Percentiles rank a stretch among this genome's conserved stretches.
These are phyloP conservation scores for Scleromitrula shiraiana DNA, from an alignment of 2,329 filamentous ascomycete genomes.

Conservation along the genomic window DNA sequence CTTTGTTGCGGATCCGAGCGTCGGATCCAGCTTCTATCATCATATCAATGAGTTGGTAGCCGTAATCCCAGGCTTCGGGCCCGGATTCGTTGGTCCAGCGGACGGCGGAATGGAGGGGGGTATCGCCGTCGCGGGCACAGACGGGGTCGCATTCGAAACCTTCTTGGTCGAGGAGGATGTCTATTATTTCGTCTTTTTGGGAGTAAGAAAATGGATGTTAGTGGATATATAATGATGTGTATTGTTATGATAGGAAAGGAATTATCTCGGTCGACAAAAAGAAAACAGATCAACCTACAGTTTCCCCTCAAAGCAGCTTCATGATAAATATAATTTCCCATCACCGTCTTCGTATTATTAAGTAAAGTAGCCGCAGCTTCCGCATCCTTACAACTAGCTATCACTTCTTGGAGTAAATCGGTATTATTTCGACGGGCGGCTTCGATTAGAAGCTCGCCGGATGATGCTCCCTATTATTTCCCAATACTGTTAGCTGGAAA, in stretches of 20 bases:
- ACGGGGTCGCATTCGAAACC: constrained; percentile 78
- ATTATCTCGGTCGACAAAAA: too few relatives aligned
- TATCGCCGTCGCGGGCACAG: constrained; percentile 65
- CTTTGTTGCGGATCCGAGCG: constrained; percentile 59
- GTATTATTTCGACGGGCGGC: constrained; percentile 90
- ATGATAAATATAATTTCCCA: neutral
- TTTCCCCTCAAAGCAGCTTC: neutral
- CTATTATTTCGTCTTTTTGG: constrained; percentile 64
- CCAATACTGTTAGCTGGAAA: neutral
- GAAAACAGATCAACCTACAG: neutral
- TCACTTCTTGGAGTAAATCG: constrained; percentile 69
- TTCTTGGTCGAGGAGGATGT: constrained; percentile 74
- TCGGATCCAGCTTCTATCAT: constrained; percentile 73
- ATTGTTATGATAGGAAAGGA: too few relatives aligned
- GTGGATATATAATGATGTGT: neutral
- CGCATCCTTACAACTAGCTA: constrained; percentile 59
- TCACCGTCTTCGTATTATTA: constrained; percentile 69
- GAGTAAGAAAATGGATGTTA: neutral
- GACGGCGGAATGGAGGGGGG: constrained; percentile 71
- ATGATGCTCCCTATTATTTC: constrained; percentile 66
- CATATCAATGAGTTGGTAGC: constrained; percentile 63
- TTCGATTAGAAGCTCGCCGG: constrained; percentile 80
- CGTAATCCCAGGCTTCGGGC: constrained; percentile 44
- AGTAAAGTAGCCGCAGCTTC: constrained; percentile 66
- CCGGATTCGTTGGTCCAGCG: constrained; percentile 66